Conservation (phyloP, 1,139 yeast species). For the Yueomyces sp. region DNA sequence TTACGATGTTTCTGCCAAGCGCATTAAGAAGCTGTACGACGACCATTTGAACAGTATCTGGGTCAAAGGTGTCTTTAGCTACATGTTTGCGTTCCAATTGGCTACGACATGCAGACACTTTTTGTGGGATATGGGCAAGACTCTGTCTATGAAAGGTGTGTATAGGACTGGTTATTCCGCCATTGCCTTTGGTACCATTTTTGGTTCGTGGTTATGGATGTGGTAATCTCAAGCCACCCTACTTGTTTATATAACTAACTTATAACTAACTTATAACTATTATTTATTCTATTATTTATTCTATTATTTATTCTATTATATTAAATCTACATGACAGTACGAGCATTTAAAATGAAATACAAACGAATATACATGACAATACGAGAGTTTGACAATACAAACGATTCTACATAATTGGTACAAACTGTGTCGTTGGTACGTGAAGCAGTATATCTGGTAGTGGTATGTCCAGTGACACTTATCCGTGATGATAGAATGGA, state of each 20-base stretch:
- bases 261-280: neutral
- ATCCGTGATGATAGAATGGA: too few species aligned
- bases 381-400: too few species aligned
- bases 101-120: conserved; percentile 86
- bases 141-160: conserved; percentile 73
- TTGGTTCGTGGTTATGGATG: conserved; percentile 41
- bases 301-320: neutral
- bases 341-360: too few species aligned
- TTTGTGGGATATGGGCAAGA: conserved; percentile 79
- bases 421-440: too few species aligned
- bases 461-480: too few species aligned
- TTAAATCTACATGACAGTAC: too few species aligned
- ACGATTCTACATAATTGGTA: too few species aligned
- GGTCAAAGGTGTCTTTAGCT: conserved; percentile 58
- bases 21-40: conserved; percentile 37
- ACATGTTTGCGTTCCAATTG: conserved; percentile 79
- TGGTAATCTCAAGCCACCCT: neutral
- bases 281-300: neutral
- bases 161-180: conserved; percentile 86
- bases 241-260: neutral
- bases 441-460: too few species aligned
- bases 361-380: too few species aligned
- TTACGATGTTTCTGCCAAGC: conserved; percentile 48
- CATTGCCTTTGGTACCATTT: conserved; percentile 53
- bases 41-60: conserved; percentile 28